Conservation (phyloP, 1,284 basidiomycete genomes). For the Cutaneotrichosporon curvatum region DNA sequence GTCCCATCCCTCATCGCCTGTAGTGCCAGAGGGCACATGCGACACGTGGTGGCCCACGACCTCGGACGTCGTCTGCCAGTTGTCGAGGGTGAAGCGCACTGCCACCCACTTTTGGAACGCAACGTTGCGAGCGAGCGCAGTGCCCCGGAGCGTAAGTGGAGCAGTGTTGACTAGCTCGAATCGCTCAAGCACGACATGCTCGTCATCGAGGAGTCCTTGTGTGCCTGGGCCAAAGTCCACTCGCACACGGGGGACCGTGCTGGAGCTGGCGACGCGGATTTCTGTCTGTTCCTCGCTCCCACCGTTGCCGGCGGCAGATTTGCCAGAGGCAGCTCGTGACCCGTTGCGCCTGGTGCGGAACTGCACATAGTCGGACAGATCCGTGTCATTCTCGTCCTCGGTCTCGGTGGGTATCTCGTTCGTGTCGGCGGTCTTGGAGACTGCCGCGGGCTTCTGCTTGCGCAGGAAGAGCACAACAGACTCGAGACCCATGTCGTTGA, state of each 20-base stretch:
- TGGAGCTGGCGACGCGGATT: constrained; percentile 31
- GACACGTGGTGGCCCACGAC: constrained; percentile 46
- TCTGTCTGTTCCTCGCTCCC: constrained; percentile 22
- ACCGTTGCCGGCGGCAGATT: too few relatives aligned
- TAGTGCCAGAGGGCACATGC: constrained; percentile 43
- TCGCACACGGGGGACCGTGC: constrained; percentile 38
- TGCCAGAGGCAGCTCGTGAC: too few relatives aligned
- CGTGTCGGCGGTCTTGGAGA: constrained; percentile 38
- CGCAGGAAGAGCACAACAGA: constrained; percentile 45
- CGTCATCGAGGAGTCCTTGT: constrained; percentile 26
- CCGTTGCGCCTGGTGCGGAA: constrained; percentile 41
- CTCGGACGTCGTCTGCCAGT: constrained; percentile 54
- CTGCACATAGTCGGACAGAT: constrained; percentile 42
- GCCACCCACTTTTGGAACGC: constrained; percentile 53
- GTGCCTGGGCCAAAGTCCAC: constrained; percentile 43
- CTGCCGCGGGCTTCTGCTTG: constrained; percentile 43
- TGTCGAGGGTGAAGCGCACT: constrained; percentile 52
- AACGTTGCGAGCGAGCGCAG: constrained; percentile 50
- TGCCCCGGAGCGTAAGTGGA: constrained; percentile 44
- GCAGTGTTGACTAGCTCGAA: constrained; percentile 30
- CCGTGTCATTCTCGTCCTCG: constrained; percentile 43
- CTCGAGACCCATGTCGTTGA: constrained; percentile 39
- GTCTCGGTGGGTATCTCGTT: constrained; percentile 36
- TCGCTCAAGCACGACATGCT: constrained; percentile 43
- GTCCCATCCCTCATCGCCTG: constrained; percentile 48